phyloP scores from a whole-genome alignment of 352 stramenopile species.

The Pythium sp. region DNA sequence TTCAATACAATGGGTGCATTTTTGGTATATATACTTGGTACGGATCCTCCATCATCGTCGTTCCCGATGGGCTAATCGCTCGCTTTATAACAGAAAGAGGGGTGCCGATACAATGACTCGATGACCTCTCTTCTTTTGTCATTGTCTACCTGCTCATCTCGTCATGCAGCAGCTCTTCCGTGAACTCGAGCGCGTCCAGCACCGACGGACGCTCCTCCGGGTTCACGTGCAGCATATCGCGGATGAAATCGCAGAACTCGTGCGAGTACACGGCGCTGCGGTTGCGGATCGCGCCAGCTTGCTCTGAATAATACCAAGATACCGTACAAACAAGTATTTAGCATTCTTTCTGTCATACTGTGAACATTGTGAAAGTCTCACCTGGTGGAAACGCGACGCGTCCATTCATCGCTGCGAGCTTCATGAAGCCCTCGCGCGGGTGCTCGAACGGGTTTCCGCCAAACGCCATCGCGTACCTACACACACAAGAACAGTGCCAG shows the following conservation, averaged over 20 bases:
- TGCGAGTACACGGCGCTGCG: constrained; percentile 62
- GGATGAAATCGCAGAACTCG: constrained; percentile 88
- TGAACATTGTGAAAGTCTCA: constrained; percentile 13
- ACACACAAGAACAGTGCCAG: constrained; percentile 3
- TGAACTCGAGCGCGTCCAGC: constrained; percentile 79
- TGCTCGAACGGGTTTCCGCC: constrained; percentile 79
- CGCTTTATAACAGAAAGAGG: not conserved
- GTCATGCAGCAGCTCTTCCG: constrained; percentile 71
- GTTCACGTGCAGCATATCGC: constrained; percentile 84
- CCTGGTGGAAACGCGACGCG: constrained; percentile 71
- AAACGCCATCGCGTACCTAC: constrained; percentile 84
- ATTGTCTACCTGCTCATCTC: constrained; percentile 42
- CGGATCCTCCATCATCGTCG: not conserved
- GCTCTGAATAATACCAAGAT: constrained; percentile 27
- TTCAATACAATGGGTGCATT: constrained; percentile 10
- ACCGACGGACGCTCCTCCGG: constrained; percentile 77
- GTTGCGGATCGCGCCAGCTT: constrained; percentile 62
- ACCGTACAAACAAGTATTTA: not conserved
- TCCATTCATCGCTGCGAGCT: constrained; percentile 76
- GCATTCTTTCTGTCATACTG: not conserved
- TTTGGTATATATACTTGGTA: constrained; percentile 1
- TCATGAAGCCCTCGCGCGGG: constrained; percentile 81
- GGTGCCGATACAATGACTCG: not conserved
- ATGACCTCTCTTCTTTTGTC: not conserved
- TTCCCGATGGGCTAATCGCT: not conserved